phyloP scores from a whole-genome alignment of 345 rosid species.

The Eucalyptus urophylla region DNA sequence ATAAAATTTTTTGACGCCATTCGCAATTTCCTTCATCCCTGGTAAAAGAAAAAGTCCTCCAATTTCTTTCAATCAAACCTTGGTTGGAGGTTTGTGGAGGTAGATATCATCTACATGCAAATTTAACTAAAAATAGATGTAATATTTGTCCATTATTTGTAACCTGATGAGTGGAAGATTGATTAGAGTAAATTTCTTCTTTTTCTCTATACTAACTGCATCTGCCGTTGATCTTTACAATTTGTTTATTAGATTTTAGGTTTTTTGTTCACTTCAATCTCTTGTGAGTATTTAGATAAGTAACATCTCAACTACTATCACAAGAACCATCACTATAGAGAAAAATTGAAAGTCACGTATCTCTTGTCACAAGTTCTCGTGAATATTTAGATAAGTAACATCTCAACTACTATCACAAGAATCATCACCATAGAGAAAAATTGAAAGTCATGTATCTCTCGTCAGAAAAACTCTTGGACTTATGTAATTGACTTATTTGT shows the following conservation, averaged over 20 bases:
- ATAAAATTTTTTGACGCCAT: not conserved
- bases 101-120: not conserved
- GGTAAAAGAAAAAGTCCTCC: not conserved
- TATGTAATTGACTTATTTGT: not conserved
- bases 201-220: not conserved
- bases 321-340: not conserved
- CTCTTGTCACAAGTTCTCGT: not conserved
- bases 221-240: not conserved
- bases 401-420: not conserved
- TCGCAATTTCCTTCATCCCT: not conserved
- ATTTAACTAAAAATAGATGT: not conserved
- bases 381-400: not conserved
- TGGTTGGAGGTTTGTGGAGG: not conserved
- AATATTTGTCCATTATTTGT: not conserved
- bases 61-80: not conserved
- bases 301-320: not conserved
- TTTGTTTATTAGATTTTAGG: not conserved
- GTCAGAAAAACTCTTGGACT: not conserved
- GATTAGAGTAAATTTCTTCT: not conserved
- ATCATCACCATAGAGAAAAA: not conserved
- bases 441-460: not conserved
- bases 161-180: not conserved
- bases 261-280: not conserved
- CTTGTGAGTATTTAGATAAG: not conserved
- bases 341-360: not conserved